Conservation (phyloP, 306 rosid species). For the Begonia masoniana region DNA sequence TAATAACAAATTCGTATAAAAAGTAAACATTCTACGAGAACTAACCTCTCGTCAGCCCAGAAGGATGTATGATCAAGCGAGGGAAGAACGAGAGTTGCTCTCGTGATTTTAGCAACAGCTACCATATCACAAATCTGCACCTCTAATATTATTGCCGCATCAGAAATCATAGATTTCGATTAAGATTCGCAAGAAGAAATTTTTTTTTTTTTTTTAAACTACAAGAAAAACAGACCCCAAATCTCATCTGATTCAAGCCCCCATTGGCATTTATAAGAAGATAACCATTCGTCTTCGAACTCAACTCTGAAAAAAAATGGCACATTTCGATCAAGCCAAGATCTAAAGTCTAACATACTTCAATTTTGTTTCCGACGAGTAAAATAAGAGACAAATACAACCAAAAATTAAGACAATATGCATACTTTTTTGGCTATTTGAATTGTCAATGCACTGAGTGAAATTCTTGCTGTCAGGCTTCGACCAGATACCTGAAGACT, state of each 20-base stretch:
- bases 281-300: conserved; percentile 67
- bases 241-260: conserved; percentile 99
- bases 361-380: too few relatives aligned
- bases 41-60: conserved; percentile 97
- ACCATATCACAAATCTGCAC: conserved; percentile 99
- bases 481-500: conserved; percentile 65
- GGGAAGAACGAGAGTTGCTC: conserved; percentile 91
- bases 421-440: conserved; percentile 56
- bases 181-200: background rate
- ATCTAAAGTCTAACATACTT: too few relatives aligned
- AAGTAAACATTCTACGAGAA: conserved; percentile 6
- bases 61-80: conserved; percentile 90
- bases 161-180: conserved; percentile 23
- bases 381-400: background rate
- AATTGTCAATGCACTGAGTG: conserved; percentile 52
- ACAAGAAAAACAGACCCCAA: conserved; percentile 76
- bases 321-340: too few relatives aligned
- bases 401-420: conserved; percentile 4
- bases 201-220: conserved; percentile 5
- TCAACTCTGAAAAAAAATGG: conserved; percentile 36
- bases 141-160: conserved; percentile 21
- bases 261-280: conserved; percentile 90
- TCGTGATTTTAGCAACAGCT: conserved; percentile 82
- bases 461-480: conserved; percentile 56
- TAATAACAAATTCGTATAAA: too few relatives aligned